Evolutionary conservation across 108 stramenopile genomes (phyloP).

Genomic region (Ochromonas danica): DNA sequence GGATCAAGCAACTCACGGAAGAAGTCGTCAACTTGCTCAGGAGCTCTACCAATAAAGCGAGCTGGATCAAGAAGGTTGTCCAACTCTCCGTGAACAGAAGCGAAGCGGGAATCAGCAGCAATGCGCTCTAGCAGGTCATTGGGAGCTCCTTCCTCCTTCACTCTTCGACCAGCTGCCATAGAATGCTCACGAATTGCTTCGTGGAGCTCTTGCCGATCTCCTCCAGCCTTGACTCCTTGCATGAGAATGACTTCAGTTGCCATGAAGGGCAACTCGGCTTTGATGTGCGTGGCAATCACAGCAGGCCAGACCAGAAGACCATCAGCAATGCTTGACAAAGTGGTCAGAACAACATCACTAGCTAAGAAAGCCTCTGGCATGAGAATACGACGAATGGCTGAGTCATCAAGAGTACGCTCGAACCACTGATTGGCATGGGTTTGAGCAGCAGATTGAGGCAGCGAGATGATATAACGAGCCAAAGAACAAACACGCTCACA

Average conservation of each 20-base stretch:
- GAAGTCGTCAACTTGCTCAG: conserved; percentile 94
- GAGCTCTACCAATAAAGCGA: conserved; percentile 86
- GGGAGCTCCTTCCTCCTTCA: conserved; percentile 94
- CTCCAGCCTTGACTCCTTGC: conserved; percentile 97
- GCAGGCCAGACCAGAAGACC: conserved; percentile 87
- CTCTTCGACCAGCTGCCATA: conserved; percentile 94
- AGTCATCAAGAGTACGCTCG: conserved; percentile 97
- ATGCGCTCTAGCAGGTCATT: conserved; percentile 96
- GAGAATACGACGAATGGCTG: conserved; percentile 89
- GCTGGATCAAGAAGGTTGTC: conserved; percentile 82
- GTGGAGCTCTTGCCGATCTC: conserved; percentile 94
- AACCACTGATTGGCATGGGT: conserved; percentile 97
- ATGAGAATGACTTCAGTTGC: conserved; percentile 97
- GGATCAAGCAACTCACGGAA: conserved; percentile 79
- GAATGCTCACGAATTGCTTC: conserved; percentile 94
- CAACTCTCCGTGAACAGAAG: conserved; percentile 79
- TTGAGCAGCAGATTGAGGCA: conserved; percentile 82
- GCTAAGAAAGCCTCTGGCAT: conserved; percentile 96
- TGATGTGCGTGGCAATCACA: conserved; percentile 84
- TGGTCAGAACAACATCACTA: conserved; percentile 85
- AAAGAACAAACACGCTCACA: conserved; percentile 89
- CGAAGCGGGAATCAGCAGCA: conserved; percentile 76
- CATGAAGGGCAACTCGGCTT: conserved; percentile 98
- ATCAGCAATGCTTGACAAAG: conserved; percentile 85
- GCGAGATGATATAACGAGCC: conserved; percentile 87